phyloP scores from a whole-genome alignment of 2,329 filamentous ascomycete genomes.

The Escovopsis weberi region DNA sequence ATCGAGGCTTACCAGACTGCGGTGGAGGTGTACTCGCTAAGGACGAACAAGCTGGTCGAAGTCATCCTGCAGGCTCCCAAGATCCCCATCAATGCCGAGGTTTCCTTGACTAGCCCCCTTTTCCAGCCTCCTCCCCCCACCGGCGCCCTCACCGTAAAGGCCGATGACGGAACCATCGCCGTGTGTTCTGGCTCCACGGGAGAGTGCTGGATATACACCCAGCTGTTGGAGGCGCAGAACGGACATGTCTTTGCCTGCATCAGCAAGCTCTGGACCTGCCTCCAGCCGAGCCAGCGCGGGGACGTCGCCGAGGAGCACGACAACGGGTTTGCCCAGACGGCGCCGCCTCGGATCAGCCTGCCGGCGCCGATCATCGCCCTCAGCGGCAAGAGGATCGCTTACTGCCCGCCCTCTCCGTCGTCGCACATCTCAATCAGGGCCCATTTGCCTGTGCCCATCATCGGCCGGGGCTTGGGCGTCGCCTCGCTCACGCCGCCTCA shows the following conservation, averaged over 20 bases:
- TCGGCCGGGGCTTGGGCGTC: slow-evolving; percentile 38
- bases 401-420: slow-evolving; percentile 58
- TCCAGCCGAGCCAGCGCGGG: slow-evolving; percentile 46
- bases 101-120: slow-evolving; percentile 44
- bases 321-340: slow-evolving; percentile 20
- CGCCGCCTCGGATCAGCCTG: slow-evolving; percentile 25
- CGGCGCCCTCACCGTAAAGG: slow-evolving; percentile 60
- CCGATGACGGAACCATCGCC: slow-evolving; percentile 55
- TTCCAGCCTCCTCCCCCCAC: slow-evolving; percentile 55
- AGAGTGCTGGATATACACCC: slow-evolving; percentile 67
- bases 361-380: slow-evolving; percentile 55
- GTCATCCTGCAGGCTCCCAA: slow-evolving; percentile 60
- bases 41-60: slow-evolving; percentile 54
- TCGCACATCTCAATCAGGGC: slow-evolving; percentile 58
- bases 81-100: slow-evolving; percentile 38
- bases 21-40: slow-evolving; percentile 78
- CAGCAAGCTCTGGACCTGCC: slow-evolving; percentile 82
- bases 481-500: slow-evolving; percentile 5
- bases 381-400: slow-evolving; percentile 61
- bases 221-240: slow-evolving; percentile 29
- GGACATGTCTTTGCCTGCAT: slow-evolving; percentile 46
- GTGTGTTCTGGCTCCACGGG: slow-evolving; percentile 72
- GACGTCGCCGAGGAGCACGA: slow-evolving; percentile 33
- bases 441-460: slow-evolving; percentile 39
- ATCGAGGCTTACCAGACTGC: slow-evolving; percentile 66